phyloP scores from a whole-genome alignment of 441 rosid species.

The Erodium trifolium region DNA sequence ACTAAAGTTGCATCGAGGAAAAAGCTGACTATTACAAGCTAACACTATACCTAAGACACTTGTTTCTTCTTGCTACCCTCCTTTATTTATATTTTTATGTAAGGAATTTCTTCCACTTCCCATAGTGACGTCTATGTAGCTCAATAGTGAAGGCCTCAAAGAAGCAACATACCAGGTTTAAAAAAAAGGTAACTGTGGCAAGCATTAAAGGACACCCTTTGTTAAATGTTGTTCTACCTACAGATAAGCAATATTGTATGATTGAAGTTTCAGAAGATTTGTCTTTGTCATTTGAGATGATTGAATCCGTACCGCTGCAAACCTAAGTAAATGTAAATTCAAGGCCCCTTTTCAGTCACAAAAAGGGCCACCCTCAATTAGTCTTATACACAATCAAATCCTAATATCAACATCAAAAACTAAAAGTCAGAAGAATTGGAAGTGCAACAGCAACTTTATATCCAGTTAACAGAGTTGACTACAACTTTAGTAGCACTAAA shows the following conservation, averaged over 20 bases:
- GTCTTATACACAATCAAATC: not conserved
- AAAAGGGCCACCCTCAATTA: not conserved
- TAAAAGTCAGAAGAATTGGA: not conserved
- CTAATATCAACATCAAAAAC: not conserved
- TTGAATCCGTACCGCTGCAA: not conserved
- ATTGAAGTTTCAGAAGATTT: not conserved
- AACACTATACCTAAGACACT: not conserved
- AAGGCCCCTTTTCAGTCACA: not conserved
- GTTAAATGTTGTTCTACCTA: no score
- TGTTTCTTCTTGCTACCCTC: not conserved
- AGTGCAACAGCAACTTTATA: not conserved
- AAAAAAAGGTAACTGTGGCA: no score
- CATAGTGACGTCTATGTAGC: not conserved
- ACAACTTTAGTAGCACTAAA: not conserved
- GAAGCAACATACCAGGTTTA: not conserved
- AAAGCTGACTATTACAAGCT: not conserved
- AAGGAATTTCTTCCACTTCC: not conserved
- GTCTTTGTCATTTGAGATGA: not conserved
- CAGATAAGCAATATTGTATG: not conserved
- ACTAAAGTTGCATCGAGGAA: not conserved
- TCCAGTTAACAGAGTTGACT: not conserved
- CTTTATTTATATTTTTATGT: not conserved
- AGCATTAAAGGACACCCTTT: not conserved
- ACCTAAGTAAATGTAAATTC: not conserved
- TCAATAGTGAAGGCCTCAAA: not conserved